Base-by-base conservation (phyloP, 1,284 basidiomycete genomes). In the Apiotrichum gamsii region DNA sequence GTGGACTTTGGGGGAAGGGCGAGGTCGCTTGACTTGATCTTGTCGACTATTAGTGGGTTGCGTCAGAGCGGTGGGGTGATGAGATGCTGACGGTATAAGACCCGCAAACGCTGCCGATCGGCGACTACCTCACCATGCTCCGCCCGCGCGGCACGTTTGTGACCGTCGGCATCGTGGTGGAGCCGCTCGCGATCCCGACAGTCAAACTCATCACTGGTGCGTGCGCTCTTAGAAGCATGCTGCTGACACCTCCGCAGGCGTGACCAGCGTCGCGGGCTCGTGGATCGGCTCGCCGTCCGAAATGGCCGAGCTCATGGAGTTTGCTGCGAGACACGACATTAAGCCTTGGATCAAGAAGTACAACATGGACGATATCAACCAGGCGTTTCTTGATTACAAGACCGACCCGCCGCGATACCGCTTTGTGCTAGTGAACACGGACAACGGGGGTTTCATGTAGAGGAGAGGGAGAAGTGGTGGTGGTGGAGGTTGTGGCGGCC, bases 401-500 rank as follows among this genome's bases (percentile, higher is more conserved):
- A 60, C 62, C 19, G 69, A 70, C 43, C 69, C 74, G 51, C 64
- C 69, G 36, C 51, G 67, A 28, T 76, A 74, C 70, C 65, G 75
- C 43, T 73, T 70, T 53, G 72, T 74, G 28, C 65, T 76, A 28
- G 67, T 59, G 41, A 62, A 63, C 49, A 52, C 57, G 39, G 51
- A 60, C 50, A 64, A 60, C 37, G 62, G 62, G 19, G 61, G 58
- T 9, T 6, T 11, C 8, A 6, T 28, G 25, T 28, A 28, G 25
- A n/a, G n/a, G n/a, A n/a, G n/a, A n/a, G n/a, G n/a, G n/a, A n/a
- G n/a, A n/a, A n/a, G n/a, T n/a, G n/a, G n/a, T n/a, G n/a, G n/a
- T n/a, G n/a, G n/a, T n/a, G n/a, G n/a, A n/a, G n/a, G n/a, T n/a
- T n/a, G n/a, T n/a, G n/a, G n/a, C n/a, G n/a, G n/a, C n/a, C n/a